A percentile compares a stretch with the other conserved stretches of the same genome.
Evolutionary conservation across 2,329 filamentous ascomycete genomes (phyloP).

Genomic region (Rhinocladiella mackenziei): DNA sequence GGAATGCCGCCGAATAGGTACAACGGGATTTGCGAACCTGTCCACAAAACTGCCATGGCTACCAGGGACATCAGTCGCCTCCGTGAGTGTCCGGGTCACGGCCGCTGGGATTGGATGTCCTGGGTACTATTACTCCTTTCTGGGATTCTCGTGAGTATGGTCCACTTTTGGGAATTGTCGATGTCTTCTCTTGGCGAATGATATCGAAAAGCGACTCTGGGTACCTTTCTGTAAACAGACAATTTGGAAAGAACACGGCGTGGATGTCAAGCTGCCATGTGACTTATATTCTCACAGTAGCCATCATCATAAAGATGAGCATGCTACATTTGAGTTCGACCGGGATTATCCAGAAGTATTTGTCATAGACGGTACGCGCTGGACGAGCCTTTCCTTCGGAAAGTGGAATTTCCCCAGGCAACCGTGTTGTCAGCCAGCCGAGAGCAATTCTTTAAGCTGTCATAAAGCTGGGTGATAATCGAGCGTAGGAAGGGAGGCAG

Average conservation of each 20-base stretch:
- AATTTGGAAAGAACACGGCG: slow-evolving; percentile 4
- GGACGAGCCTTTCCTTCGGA: slow-evolving; percentile 4
- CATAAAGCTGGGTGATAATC: slow-evolving; percentile 3
- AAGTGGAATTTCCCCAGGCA: slow-evolving; percentile 9
- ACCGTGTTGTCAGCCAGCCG: slow-evolving; percentile 13
- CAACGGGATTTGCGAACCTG: slow-evolving; percentile 57
- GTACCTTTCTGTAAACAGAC: slow-evolving; percentile 2
- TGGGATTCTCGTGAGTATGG: no score
- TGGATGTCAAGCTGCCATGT: slow-evolving; percentile 8
- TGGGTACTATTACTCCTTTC: no score
- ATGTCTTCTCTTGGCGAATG: no score
- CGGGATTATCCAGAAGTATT: slow-evolving; percentile 46
- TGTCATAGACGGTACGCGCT: slow-evolving; percentile 27
- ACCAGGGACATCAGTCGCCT: no score
- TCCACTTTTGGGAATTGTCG: no score
- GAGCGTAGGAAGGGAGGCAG: neutral
- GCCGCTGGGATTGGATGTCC: no score
- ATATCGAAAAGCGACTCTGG: slow-evolving; percentile 10
- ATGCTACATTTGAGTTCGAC: slow-evolving; percentile 44
- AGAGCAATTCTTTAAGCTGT: slow-evolving; percentile 10
- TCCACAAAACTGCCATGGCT: slow-evolving; percentile 60
- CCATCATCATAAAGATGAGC: slow-evolving; percentile 14
- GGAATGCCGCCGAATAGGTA: slow-evolving; percentile 51
- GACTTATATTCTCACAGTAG: slow-evolving; percentile 4
- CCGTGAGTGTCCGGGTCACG: no score